Evolutionary conservation across 106 monocot species (phyloP), one percentile per base, ranked within the genome.

Genomic region (Agapanthus africanus): DNA sequence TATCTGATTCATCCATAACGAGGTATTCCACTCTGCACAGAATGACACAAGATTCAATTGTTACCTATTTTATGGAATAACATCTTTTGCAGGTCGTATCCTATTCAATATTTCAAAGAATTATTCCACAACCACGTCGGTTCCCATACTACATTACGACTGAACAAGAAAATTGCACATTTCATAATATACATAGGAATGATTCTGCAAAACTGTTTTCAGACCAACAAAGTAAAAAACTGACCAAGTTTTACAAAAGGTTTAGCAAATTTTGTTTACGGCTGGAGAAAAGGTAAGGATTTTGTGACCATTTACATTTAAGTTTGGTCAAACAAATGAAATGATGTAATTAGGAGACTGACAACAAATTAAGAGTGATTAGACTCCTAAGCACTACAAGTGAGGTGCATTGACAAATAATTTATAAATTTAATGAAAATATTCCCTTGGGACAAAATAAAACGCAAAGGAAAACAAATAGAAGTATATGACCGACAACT

Each of bases 1-100:
- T 99, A 76, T 99, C 99, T 34, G 93, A 87, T 79, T 99, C 99
- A 84, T 99, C 99, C 78, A 99, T 79, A 14, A 99, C 83, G 14
- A 99, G 85, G 68, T 79, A 87, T 57, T 90, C 87, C 71, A 99
- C 99, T 69, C 93, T 99, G 90, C 72, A 93, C 11, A 75, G 13
- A 33, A 44, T n/a, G 11, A 68, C 4, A 50, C 16, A 47, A 70
- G 37, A 52, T 31, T 21, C 14, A 44, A 33, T 59, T 33, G 33
- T n/a, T n/a, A 28, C 14, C 6, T 10, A 14, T 32, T 30, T 16
- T 59, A 59, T 59, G 32, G 33, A 59, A 33, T 0, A 23, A 25
- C 4, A 26, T 54, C 23, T 59, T 59, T 59, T 14, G 14, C 32
- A 59, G 0, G 32, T 11, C 15, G 16, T 54, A 25, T 11, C 11